phyloP scores from a whole-genome alignment of 2,329 filamentous ascomycete genomes.

The Scedosporium aurantiacum region DNA sequence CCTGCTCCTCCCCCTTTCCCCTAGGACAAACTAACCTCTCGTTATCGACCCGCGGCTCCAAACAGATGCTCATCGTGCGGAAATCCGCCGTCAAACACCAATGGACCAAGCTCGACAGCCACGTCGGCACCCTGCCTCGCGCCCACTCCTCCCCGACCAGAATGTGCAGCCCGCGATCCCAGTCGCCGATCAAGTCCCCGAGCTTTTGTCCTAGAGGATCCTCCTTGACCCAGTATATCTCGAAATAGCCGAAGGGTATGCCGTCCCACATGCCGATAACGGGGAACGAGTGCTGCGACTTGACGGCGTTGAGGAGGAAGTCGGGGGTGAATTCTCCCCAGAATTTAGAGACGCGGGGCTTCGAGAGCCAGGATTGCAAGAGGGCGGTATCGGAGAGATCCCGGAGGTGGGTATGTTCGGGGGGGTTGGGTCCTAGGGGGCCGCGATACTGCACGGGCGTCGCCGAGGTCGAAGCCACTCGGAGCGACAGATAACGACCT shows the following conservation, averaged over 20 bases:
- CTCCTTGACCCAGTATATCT: slow-evolving; percentile 97
- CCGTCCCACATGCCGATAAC: slow-evolving; percentile 91
- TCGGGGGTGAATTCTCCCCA: slow-evolving; percentile 61
- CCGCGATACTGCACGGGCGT: slow-evolving; percentile 55
- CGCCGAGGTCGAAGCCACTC: slow-evolving; percentile 62
- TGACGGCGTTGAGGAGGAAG: slow-evolving; percentile 58
- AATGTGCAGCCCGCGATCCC: slow-evolving; percentile 79
- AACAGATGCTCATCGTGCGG: slow-evolving; percentile 68
- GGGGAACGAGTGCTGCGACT: slow-evolving; percentile 69
- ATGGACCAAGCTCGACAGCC: slow-evolving; percentile 81
- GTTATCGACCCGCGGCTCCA: slow-evolving; percentile 91
- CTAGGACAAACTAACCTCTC: slow-evolving; percentile 48
- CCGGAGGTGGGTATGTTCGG: slow-evolving; percentile 3
- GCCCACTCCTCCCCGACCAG: slow-evolving; percentile 90
- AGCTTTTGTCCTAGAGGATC: slow-evolving; percentile 65
- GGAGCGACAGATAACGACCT: slow-evolving; percentile 77
- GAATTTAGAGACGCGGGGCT: slow-evolving; percentile 69
- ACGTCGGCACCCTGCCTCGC: slow-evolving; percentile 66
- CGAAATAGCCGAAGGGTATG: slow-evolving; percentile 92
- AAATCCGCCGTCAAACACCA: slow-evolving; percentile 69
- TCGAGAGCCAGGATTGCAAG: slow-evolving; percentile 80
- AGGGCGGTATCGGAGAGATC: slow-evolving; percentile 44
- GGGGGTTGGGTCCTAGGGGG: slow-evolving; percentile 33
- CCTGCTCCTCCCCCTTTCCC: neutral
- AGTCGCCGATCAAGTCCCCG: slow-evolving; percentile 58